Evolutionary conservation across 2,329 filamentous ascomycete species (phyloP), one percentile per base, ranked within the genome.

Genomic region (Colletotrichum viniferum): DNA sequence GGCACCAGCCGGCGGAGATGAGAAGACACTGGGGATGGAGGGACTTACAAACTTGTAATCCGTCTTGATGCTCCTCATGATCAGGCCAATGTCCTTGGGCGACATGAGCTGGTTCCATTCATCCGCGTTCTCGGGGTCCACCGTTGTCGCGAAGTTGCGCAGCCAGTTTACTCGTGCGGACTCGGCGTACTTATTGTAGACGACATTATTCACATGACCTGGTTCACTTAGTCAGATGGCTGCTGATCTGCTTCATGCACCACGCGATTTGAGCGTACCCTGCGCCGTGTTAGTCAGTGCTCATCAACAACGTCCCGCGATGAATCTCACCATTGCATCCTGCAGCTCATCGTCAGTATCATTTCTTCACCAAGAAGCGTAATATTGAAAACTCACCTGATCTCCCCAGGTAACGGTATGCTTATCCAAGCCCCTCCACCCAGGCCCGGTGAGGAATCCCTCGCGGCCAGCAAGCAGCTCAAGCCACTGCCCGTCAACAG

Each of bases 111-210:
- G 89, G 16, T 85, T 83, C 95, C 96, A 98, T 76, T 90, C 86
- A 56, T 87, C 83, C 72, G 87, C 87, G 77, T 96, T 88, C 34
- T 84, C 83, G 0, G 91, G 90, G 79, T 95, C 92, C 62, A 92
- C 86, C 75, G 91, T 85, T 3, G 88, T 85, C 6, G 92, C 94
- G 78, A 95, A 93, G 80, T 95, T 93, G 72, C 88, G 88, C 30
- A 92, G 89, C 93, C 94, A 98, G 80, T 96, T 95, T 36, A 96
- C 90, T 43, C 96, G 90, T 5, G 92, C 93, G 7, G 93, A 93
- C 83, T 98, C 96, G 43, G 95, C 95, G 83, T 95, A 98, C 76
- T 94, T 91, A 79, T 94, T 92, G 83, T 98, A 98, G 78, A 91
- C 91, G 77, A 96, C 92, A 79, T 98, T 98, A 83, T 98, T 98